A percentile compares a stretch with the other conserved stretches of the same genome.
Conservation (phyloP, 306 rosid genomes). For the Neltuma alba region DNA sequence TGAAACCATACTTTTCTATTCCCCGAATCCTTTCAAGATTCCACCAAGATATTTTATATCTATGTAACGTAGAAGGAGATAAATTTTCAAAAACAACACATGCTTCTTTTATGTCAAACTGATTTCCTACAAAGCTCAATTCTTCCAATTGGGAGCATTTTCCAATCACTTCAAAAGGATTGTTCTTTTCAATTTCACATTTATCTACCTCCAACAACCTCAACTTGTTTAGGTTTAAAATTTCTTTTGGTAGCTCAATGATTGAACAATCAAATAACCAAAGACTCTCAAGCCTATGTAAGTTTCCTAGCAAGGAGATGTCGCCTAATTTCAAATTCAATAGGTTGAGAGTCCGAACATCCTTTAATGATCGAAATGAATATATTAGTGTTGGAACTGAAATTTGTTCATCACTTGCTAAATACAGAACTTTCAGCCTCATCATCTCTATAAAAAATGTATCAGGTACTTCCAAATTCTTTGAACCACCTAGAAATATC, state of each 20-base stretch:
- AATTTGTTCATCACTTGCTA: too few species aligned
- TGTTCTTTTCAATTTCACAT: constrained; percentile 12
- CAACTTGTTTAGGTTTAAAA: constrained; percentile 3
- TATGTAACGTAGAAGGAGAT: constrained; percentile 11
- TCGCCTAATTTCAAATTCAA: fast-evolving
- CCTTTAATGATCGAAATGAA: background rate
- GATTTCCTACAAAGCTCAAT: background rate
- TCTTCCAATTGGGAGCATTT: constrained; percentile 29
- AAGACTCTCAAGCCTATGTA: constrained; percentile 28
- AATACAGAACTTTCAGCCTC: constrained; percentile 14
- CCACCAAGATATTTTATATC: background rate
- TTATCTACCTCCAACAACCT: constrained; percentile 17
- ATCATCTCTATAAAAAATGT: constrained; percentile 1
- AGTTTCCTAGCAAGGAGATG: constrained; percentile 12
- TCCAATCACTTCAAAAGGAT: constrained; percentile 32
- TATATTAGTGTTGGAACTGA: background rate
- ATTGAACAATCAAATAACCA: background rate
- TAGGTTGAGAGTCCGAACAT: background rate
- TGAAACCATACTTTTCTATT: background rate
- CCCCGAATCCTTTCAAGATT: background rate
- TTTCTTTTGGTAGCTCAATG: constrained; percentile 15
- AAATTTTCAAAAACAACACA: background rate
- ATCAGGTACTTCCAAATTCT: background rate
- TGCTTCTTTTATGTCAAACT: background rate
- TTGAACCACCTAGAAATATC: too few species aligned